A percentile compares a stretch with the other conserved stretches of the same genome.
Evolutionary conservation across 805 yeast genomes (phyloP).

Genomic region (Suhomyces prunicola): DNA sequence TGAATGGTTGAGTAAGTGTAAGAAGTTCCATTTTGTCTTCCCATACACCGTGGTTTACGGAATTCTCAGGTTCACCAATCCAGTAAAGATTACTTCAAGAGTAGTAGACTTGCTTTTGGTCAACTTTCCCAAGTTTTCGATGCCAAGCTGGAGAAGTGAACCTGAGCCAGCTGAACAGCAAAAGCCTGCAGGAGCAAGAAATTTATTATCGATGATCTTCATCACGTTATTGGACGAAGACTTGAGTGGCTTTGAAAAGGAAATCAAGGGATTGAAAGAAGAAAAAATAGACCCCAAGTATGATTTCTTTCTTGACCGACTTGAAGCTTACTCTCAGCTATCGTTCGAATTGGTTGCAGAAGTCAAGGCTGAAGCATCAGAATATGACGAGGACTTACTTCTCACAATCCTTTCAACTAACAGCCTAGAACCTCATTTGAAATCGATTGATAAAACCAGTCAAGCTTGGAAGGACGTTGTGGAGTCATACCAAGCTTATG

Average conservation of each 20-base stretch:
- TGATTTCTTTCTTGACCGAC: slow-evolving; percentile 24
- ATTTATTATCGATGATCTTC: slow-evolving; percentile 68
- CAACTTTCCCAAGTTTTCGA: slow-evolving; percentile 30
- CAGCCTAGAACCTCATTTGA: slow-evolving; percentile 15
- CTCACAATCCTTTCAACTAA: slow-evolving; percentile 22
- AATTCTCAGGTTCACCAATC: slow-evolving; percentile 79
- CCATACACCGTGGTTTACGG: slow-evolving; percentile 80
- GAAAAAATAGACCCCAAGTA: slow-evolving; percentile 31
- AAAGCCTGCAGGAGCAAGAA: slow-evolving; percentile 20
- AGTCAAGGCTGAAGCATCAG: slow-evolving; percentile 14
- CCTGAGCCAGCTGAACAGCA: background rate
- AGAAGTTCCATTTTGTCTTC: slow-evolving; percentile 68
- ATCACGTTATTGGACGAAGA: slow-evolving; percentile 74
- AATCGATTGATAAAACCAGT: background rate
- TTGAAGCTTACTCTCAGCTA: slow-evolving; percentile 22
- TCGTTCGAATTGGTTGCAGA: slow-evolving; percentile 11
- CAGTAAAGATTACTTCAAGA: slow-evolving; percentile 76
- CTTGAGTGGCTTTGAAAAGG: slow-evolving; percentile 56
- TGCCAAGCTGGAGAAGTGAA: slow-evolving; percentile 18
- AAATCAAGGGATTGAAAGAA: slow-evolving; percentile 45
- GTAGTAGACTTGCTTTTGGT: slow-evolving; percentile 77
- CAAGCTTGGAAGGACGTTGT: slow-evolving; percentile 5
- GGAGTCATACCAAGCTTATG: slow-evolving; percentile 20
- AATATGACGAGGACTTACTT: slow-evolving; percentile 18
- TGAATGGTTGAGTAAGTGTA: slow-evolving; percentile 68